Base-by-base conservation (phyloP, 2,329 filamentous ascomycete species). In the Akanthomyces lecanii region DNA sequence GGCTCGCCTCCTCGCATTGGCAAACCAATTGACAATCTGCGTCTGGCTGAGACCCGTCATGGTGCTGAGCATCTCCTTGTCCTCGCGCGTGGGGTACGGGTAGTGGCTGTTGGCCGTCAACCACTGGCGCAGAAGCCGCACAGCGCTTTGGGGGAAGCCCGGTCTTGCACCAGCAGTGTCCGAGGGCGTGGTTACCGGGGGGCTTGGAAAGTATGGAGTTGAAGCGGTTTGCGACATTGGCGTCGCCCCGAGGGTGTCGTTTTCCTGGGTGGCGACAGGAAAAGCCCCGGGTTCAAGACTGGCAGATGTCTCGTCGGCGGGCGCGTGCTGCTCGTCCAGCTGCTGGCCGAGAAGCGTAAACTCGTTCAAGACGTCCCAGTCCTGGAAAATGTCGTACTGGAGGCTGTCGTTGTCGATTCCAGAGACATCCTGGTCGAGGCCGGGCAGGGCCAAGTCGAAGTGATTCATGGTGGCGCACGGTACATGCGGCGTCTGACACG, bases 11-110 rank as follows among this genome's bases (percentile, higher is more conserved):
- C 92, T 85, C 60, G 91, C 90, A 73, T 96, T 96, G 61, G 92
- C 91, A 45, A 96, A 84, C 92, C 92, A 96, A 71, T 95, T 96
- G 5, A 87, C 85, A 64, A 96, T 91, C 71, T 96, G 92, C 6
- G 82, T 88, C 68, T 89, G 85, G 71, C 84, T 91, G 21, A 96
- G 80, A 2, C 91, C 90, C 0, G 92, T 96, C 67, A 88, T 82
- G 52, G 82, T 79, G 72, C 90, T 87, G 14, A 96, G 79, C 48
- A 84, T 81, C 63, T 91, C 88, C 70, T 92, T 94, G 70, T 96
- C 90, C 55, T 90, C 85, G 44, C 95, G 91, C 14, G 84, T 91
- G 7, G 92, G 91, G 71, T 96, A 96, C 0, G 92, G 92, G 67
- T 94, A 89, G 50, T 87, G 82, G 65, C 82, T 82, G 72, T 96